These are phyloP conservation scores for Crithidia bombi DNA, from an alignment of 208 protist genomes.

Conservation along the genomic window DNA sequence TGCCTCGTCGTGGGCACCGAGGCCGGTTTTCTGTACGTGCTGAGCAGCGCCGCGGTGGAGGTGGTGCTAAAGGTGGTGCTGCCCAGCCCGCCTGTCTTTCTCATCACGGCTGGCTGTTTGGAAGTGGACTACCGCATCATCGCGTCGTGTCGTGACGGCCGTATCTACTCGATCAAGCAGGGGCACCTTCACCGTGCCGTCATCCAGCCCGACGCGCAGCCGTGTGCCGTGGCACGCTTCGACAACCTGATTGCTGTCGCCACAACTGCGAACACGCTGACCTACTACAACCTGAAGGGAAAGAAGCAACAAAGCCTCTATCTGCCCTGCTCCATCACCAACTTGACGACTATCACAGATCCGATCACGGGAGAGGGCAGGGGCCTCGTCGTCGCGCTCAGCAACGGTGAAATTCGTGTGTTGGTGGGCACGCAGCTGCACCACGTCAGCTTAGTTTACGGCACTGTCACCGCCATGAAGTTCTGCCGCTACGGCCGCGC, in stretches of 20 bases:
- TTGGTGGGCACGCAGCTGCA: conserved; percentile 89
- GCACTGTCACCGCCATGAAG: conserved; percentile 83
- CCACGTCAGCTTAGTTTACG: conserved; percentile 80
- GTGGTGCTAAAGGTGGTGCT: conserved; percentile 70
- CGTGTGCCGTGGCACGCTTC: conserved; percentile 80
- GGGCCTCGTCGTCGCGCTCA: conserved; percentile 90
- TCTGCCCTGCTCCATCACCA: conserved; percentile 74
- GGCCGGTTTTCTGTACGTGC: conserved; percentile 77
- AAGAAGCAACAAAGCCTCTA: conserved; percentile 81
- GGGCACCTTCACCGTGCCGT: conserved; percentile 69
- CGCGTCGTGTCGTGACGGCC: conserved; percentile 90
- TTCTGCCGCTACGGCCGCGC: conserved; percentile 94
- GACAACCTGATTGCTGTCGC: conserved; percentile 90
- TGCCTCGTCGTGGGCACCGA: conserved; percentile 94
- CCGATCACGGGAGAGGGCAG: conserved; percentile 55
- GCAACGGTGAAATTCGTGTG: conserved; percentile 91
- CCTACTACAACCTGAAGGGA: conserved; percentile 92
- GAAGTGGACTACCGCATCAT: conserved; percentile 93
- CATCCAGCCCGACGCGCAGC: conserved; percentile 91
- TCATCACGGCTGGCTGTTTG: conserved; percentile 76
- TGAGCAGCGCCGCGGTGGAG: conserved; percentile 56
- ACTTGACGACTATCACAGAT: conserved; percentile 74
- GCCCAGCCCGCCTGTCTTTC: conserved; percentile 65
- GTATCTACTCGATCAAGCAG: conserved; percentile 94
- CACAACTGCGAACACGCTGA: conserved; percentile 87